A percentile compares a stretch with the other conserved stretches of the same genome.
These are phyloP conservation scores for Cryptococcus floricola DNA, from an alignment of 1,284 basidiomycete species.

Conservation along the genomic window DNA sequence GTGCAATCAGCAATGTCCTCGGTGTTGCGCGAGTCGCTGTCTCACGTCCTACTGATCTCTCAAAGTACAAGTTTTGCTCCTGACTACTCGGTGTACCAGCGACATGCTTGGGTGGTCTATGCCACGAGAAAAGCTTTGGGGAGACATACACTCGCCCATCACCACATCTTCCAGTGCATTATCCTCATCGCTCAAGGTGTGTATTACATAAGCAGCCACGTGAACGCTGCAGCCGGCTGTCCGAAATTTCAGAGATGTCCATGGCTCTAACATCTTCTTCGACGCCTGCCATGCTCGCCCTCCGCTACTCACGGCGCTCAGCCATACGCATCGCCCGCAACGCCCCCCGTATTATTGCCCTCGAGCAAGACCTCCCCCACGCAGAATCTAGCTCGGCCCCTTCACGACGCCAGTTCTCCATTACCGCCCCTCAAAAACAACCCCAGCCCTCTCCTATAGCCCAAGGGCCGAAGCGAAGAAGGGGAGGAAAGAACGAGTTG, in stretches of 20 bases:
- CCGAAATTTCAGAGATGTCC: background rate
- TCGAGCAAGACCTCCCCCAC: constrained; percentile 4
- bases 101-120: no score
- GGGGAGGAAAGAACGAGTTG: background rate
- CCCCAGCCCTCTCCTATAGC: background rate
- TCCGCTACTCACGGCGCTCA: constrained; percentile 1
- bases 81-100: no score
- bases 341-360: background rate
- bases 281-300: constrained; percentile 4
- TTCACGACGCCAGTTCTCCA: constrained; percentile 5
- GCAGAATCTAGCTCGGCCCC: constrained; percentile 18
- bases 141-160: no score
- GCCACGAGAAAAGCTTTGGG: no score
- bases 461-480: background rate
- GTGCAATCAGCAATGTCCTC: no score
- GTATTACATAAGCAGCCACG: no score
- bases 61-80: no score
- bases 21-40: no score
- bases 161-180: no score
- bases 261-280: background rate
- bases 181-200: no score
- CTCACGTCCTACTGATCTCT: no score
- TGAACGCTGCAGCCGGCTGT: no score
- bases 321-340: constrained; percentile 1
- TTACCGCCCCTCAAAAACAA: background rate